A percentile compares a stretch with the other conserved stretches of the same genome.
Evolutionary conservation across 208 protist species (phyloP).

Genomic region (Crithidia mellificae): DNA sequence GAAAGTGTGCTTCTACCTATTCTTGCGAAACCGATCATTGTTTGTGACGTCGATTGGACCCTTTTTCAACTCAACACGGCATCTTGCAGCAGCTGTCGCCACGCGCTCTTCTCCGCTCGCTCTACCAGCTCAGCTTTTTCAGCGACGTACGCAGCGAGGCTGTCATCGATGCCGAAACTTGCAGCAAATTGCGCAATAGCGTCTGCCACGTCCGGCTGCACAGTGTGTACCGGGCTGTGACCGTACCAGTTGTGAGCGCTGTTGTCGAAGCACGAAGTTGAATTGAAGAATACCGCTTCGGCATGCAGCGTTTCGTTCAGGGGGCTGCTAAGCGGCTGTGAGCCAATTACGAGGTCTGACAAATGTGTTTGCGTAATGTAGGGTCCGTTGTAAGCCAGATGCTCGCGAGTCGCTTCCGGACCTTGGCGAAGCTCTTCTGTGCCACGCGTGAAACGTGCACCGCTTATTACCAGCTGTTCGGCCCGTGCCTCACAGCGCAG

Average conservation of each 20-base stretch:
- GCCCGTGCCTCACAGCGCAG: constrained; percentile 28
- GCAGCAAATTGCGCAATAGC: constrained; percentile 31
- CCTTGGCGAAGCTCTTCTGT: constrained; percentile 22
- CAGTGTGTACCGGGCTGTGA: constrained; percentile 68
- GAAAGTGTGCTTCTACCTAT: too few species aligned
- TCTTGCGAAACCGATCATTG: too few species aligned
- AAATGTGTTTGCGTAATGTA: constrained; percentile 47
- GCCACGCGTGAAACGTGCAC: constrained; percentile 32
- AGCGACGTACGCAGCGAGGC: constrained; percentile 57
- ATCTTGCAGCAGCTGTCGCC: constrained; percentile 13
- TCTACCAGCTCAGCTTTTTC: constrained; percentile 26
- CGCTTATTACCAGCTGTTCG: constrained; percentile 43
- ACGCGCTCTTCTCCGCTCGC: constrained; percentile 24
- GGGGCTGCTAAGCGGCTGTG: constrained; percentile 3
- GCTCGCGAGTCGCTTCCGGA: constrained; percentile 13
- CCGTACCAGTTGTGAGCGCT: constrained; percentile 34
- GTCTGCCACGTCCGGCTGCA: constrained; percentile 43
- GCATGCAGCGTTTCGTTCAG: constrained; percentile 16
- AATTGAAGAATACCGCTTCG: constrained; percentile 31
- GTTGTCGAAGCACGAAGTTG: constrained; percentile 14
- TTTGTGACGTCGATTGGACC: too few species aligned
- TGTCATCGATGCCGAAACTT: constrained; percentile 56
- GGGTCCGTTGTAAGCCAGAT: constrained; percentile 51
- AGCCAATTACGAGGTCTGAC: constrained; percentile 33
- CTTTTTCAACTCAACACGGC: neutral